Evolutionary conservation across 441 rosid genomes (phyloP).

Genomic region (Cnidoscolus chayamansa): DNA sequence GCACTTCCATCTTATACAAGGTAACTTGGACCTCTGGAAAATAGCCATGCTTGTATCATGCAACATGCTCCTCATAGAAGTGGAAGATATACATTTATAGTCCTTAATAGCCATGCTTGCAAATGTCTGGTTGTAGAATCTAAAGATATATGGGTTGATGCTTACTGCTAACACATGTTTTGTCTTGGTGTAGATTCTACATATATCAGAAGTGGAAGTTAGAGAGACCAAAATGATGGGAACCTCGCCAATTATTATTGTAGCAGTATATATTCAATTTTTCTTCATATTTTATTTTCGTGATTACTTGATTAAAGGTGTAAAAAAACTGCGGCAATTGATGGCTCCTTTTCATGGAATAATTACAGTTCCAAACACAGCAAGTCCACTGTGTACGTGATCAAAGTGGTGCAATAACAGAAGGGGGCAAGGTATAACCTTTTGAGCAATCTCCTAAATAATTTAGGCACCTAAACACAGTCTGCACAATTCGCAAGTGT

Average conservation of each 20-base stretch:
- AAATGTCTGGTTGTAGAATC: no score
- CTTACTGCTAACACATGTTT: neutral
- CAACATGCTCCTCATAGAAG: neutral
- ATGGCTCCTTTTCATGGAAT: neutral
- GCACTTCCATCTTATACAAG: neutral
- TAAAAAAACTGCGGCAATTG: neutral
- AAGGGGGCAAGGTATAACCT: constrained; percentile 74
- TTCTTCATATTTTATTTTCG: neutral
- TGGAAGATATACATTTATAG: neutral
- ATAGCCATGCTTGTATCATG: neutral
- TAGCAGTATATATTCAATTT: constrained; percentile 45
- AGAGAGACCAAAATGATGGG: constrained; percentile 94
- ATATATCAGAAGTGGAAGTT: constrained; percentile 77
- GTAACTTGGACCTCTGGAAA: neutral
- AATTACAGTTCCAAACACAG: constrained; percentile 78
- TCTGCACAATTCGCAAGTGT: neutral
- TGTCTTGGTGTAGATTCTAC: constrained; percentile 59
- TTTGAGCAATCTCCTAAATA: neutral
- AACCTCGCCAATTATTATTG: constrained; percentile 64
- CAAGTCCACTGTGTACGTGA: constrained; percentile 75
- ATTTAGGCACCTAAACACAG: neutral
- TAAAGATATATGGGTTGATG: neutral
- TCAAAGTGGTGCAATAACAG: constrained; percentile 60
- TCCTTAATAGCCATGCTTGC: neutral
- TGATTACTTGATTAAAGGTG: constrained; percentile 6